phyloP scores from a whole-genome alignment of 2,329 filamentous ascomycete genomes.

The Calonectria hongkongensis region DNA sequence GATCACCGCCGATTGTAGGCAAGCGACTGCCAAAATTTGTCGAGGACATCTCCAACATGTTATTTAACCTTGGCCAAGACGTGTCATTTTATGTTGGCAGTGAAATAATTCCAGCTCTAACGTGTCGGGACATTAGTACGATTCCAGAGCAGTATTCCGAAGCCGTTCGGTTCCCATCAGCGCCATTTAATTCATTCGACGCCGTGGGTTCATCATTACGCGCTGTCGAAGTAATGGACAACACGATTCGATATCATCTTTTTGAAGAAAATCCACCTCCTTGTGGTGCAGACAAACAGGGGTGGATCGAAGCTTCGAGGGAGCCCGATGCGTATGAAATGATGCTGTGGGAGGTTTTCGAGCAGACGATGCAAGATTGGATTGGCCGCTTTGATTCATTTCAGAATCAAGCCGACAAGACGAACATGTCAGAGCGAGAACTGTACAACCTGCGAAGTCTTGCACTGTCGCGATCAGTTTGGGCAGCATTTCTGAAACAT shows the following conservation, averaged over 20 bases:
- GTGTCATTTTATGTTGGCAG: slow-evolving; percentile 2
- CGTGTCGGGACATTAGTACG: slow-evolving; percentile 3
- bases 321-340: slow-evolving; percentile 5
- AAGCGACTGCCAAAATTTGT: neutral
- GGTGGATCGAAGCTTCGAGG: neutral
- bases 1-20: neutral
- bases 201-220: neutral
- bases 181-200: neutral
- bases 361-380: slow-evolving; percentile 14
- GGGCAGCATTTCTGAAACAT: slow-evolving; percentile 5
- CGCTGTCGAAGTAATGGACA: slow-evolving; percentile 13
- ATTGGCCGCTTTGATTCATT: slow-evolving; percentile 4
- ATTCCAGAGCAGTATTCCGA: neutral
- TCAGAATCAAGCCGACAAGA: neutral
- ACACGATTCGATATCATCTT: slow-evolving; percentile 10
- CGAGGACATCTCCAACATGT: neutral
- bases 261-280: neutral
- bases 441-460: neutral
- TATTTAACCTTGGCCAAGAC: slow-evolving; percentile 14
- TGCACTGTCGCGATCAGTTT: neutral
- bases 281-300: neutral
- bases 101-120: neutral
- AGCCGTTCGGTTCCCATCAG: neutral
- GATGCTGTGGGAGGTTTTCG: slow-evolving; percentile 19
- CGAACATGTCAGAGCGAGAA: neutral